These are phyloP conservation scores for Waltiozyma sp. DNA, from an alignment of 1,139 yeast species.

Conservation along the genomic window DNA sequence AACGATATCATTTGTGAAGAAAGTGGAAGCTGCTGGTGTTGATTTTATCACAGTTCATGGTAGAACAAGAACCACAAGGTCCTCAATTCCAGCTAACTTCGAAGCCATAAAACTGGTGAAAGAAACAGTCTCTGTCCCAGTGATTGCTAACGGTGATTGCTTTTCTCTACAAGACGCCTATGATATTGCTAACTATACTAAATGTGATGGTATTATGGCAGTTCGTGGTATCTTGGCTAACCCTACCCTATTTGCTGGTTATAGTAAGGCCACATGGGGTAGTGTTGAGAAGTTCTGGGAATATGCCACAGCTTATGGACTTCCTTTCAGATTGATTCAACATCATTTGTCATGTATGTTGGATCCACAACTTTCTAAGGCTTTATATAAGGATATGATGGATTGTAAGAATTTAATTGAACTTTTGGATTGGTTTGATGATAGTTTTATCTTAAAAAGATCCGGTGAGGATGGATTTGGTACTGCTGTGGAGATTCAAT, in stretches of 20 bases:
- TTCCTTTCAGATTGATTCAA: slow-evolving; percentile 74
- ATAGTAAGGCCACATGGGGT: slow-evolving; percentile 71
- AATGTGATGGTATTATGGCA: slow-evolving; percentile 91
- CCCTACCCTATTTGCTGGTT: slow-evolving; percentile 81
- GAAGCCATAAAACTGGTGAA: slow-evolving; percentile 70
- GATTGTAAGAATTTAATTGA: slow-evolving; percentile 45
- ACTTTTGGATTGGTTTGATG: slow-evolving; percentile 76
- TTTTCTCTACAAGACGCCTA: slow-evolving; percentile 53
- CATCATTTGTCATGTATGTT: slow-evolving; percentile 88
- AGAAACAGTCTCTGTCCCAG: slow-evolving; percentile 55
- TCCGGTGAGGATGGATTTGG: slow-evolving; percentile 63
- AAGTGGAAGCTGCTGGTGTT: slow-evolving; percentile 80
- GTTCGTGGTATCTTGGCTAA: slow-evolving; percentile 80
- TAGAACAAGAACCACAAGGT: slow-evolving; percentile 72
- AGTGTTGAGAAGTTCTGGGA: slow-evolving; percentile 81
- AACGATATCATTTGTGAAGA: slow-evolving; percentile 61
- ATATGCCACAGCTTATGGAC: slow-evolving; percentile 64
- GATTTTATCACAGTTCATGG: slow-evolving; percentile 95
- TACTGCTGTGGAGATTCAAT: slow-evolving; percentile 41
- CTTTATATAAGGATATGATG: slow-evolving; percentile 54
- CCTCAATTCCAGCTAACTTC: slow-evolving; percentile 70
- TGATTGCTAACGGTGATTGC: slow-evolving; percentile 94
- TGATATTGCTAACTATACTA: slow-evolving; percentile 51
- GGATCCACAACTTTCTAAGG: slow-evolving; percentile 44
- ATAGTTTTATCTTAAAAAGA: slow-evolving; percentile 52